Evolutionary conservation across 371 early-diverging fungal genomes (phyloP).

Genomic region (Mucor lusitanicus): DNA sequence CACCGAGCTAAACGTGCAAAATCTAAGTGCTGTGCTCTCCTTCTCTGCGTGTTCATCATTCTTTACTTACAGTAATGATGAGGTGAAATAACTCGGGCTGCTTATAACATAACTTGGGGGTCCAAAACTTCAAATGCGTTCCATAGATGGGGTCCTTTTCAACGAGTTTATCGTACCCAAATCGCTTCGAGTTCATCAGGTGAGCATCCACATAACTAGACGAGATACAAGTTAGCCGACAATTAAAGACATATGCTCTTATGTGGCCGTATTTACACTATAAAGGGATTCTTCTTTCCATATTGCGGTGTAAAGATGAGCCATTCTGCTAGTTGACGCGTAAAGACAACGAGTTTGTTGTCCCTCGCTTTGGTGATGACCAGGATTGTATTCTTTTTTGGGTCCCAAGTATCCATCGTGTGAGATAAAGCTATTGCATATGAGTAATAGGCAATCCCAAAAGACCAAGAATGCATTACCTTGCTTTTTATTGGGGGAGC

Average conservation of each 20-base stretch:
- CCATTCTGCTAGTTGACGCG: slow-evolving; percentile 80
- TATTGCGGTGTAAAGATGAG: slow-evolving; percentile 59
- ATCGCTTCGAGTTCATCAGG: slow-evolving; percentile 55
- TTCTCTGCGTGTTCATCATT: too few relatives aligned
- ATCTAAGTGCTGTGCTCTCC: too few relatives aligned
- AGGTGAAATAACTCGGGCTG: slow-evolving; percentile 73
- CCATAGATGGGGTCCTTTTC: slow-evolving; percentile 43
- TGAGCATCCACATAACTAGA: slow-evolving; percentile 64
- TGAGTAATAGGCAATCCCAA: neutral
- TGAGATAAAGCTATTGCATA: neutral
- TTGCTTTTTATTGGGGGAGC: neutral
- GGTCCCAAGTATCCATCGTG: slow-evolving; percentile 25
- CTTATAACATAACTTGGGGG: slow-evolving; percentile 65
- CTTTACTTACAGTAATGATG: slow-evolving; percentile 65
- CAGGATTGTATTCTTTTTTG: slow-evolving; percentile 61
- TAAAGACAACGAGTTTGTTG: slow-evolving; percentile 64
- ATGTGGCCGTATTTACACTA: slow-evolving; percentile 49
- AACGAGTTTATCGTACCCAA: slow-evolving; percentile 51
- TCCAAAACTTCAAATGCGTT: slow-evolving; percentile 73
- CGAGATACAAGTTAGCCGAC: neutral
- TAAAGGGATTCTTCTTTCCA: slow-evolving; percentile 57
- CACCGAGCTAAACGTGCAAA: slow-evolving; percentile 60
- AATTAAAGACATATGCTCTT: neutral
- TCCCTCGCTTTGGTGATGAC: slow-evolving; percentile 89
- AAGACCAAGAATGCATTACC: neutral